Evolutionary conservation across 2,329 filamentous ascomycete species (phyloP).

Genomic region (Macrophomina pseudophaseolina): DNA sequence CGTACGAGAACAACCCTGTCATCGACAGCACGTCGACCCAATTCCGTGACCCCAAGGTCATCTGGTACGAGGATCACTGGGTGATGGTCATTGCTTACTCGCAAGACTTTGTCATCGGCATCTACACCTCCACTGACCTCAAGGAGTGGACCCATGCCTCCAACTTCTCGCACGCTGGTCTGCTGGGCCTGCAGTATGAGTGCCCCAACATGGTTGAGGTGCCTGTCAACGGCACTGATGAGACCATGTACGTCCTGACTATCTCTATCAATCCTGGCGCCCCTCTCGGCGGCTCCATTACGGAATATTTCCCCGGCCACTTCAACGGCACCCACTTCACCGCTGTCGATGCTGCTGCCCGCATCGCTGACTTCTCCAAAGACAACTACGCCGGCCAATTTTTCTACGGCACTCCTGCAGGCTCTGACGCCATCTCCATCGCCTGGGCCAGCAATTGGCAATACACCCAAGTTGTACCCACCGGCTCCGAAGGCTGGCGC

Average conservation of each 20-base stretch:
- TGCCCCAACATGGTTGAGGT: conserved; percentile 67
- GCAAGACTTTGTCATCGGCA: conserved; percentile 62
- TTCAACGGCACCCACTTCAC: conserved; percentile 70
- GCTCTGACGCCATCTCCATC: conserved; percentile 52
- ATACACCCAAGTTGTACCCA: conserved; percentile 61
- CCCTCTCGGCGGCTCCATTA: conserved; percentile 61
- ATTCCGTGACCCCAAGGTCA: conserved; percentile 70
- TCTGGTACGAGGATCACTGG: conserved; percentile 63
- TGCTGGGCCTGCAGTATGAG: conserved; percentile 64
- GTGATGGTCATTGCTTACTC: conserved; percentile 63
- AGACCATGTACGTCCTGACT: conserved; percentile 52
- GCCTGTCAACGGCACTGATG: conserved; percentile 52
- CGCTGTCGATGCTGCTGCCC: conserved; percentile 49
- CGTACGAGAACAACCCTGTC: conserved; percentile 66
- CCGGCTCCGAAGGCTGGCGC: conserved; percentile 60
- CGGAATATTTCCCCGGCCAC: conserved; percentile 62
- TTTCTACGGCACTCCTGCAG: conserved; percentile 54
- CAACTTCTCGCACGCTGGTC: conserved; percentile 62
- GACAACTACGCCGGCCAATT: conserved; percentile 65
- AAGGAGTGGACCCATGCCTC: conserved; percentile 63
- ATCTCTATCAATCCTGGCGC: conserved; percentile 64
- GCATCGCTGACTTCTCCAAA: conserved; percentile 55
- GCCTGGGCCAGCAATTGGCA: conserved; percentile 67
- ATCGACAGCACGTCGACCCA: conserved; percentile 59
- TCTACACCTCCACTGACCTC: conserved; percentile 66